Evolutionary conservation across 169 alveolate species (phyloP).

Genomic region (Babesia microti): DNA sequence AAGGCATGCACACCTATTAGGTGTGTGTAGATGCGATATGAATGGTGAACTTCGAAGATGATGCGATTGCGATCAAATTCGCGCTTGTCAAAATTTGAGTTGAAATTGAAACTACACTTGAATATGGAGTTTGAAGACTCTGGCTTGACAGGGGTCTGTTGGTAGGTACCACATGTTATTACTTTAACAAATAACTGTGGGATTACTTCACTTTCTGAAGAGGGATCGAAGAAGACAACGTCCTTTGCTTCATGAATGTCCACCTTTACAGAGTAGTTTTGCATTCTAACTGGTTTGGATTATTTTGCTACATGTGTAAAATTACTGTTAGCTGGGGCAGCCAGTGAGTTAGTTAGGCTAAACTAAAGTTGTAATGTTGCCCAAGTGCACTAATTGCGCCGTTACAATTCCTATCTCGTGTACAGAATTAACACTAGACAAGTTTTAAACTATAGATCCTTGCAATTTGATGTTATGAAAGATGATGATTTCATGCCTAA

Average conservation of each 20-base stretch:
- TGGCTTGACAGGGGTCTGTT: slow-evolving; percentile 50
- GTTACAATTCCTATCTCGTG: no score
- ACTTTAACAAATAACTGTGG: slow-evolving; percentile 63
- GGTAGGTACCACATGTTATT: slow-evolving; percentile 40
- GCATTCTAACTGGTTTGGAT: no score
- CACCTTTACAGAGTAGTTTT: slow-evolving; percentile 63
- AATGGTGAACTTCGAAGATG: slow-evolving; percentile 62
- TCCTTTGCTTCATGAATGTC: slow-evolving; percentile 73
- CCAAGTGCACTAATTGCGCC: no score
- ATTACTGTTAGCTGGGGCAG: no score
- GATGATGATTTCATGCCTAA: no score
- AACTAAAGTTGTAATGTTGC: no score
- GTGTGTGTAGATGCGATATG: slow-evolving; percentile 62
- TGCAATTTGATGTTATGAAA: no score
- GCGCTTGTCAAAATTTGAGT: slow-evolving; percentile 53
- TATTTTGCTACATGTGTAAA: no score
- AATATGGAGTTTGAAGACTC: slow-evolving; percentile 62
- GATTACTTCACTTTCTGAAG: slow-evolving; percentile 54
- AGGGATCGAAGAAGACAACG: slow-evolving; percentile 62
- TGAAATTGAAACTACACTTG: slow-evolving; percentile 65
- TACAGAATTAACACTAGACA: no score
- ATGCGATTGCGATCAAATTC: slow-evolving; percentile 62
- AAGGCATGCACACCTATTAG: slow-evolving; percentile 68
- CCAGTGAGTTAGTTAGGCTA: no score
- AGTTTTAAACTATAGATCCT: no score